Percentiles rank a stretch among this genome's conserved stretches.
Evolutionary conservation across 129 eudicot genomes (phyloP).

Genomic region (Flaveria ramosissima): DNA sequence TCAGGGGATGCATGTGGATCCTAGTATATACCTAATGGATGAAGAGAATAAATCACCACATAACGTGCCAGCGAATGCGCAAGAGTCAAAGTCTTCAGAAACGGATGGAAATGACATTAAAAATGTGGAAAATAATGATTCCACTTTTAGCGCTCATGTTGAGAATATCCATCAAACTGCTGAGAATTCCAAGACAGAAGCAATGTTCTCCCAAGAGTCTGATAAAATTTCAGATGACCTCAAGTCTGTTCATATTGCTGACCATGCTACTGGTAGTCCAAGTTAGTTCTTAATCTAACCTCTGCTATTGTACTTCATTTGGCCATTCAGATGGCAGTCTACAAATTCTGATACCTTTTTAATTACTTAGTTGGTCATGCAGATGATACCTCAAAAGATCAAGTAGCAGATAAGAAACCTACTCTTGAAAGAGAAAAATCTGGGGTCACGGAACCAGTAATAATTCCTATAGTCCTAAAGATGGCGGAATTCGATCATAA

Average conservation of each 20-base stretch:
- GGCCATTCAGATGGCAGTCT: background rate
- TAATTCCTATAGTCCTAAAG: slow-evolving; percentile 86
- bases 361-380: slow-evolving; percentile 32
- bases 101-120: slow-evolving; percentile 36
- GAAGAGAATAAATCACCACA: slow-evolving; percentile 74
- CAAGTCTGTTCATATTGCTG: slow-evolving; percentile 47
- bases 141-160: slow-evolving; percentile 29
- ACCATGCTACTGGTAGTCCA: slow-evolving; percentile 42
- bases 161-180: slow-evolving; percentile 25
- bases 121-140: slow-evolving; percentile 32
- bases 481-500: slow-evolving; percentile 98
- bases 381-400: slow-evolving; percentile 54
- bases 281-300: slow-evolving; percentile 37
- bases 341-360: background rate
- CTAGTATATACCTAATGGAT: slow-evolving; percentile 95
- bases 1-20: slow-evolving; percentile 99
- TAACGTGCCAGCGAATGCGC: slow-evolving; percentile 42
- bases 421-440: slow-evolving; percentile 57
- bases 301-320: slow-evolving; percentile 22
- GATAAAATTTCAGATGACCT: slow-evolving; percentile 46
- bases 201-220: slow-evolving; percentile 29
- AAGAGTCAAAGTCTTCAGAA: slow-evolving; percentile 35
- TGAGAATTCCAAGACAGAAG: slow-evolving; percentile 37
- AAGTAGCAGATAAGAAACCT: slow-evolving; percentile 45
- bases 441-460: slow-evolving; percentile 76